phyloP scores from a whole-genome alignment of 176 grass and related monocot genomes.

The Carex scoparia region DNA sequence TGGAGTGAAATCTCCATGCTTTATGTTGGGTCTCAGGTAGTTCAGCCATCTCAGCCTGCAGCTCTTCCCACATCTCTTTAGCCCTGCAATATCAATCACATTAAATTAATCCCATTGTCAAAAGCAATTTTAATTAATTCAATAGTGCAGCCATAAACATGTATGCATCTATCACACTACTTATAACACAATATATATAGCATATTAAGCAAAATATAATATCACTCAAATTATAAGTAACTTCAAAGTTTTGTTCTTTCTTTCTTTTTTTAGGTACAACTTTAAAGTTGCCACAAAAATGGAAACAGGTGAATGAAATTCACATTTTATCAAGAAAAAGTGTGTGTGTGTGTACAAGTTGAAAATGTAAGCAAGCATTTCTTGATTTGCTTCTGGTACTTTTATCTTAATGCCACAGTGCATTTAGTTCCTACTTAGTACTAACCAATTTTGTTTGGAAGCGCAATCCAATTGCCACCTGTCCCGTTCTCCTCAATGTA shows the following conservation, averaged over 20 bases:
- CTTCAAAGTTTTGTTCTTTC: neutral
- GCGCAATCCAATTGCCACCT: slow-evolving; percentile 84
- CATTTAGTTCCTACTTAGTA: neutral
- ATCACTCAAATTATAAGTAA: neutral
- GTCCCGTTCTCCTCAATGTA: slow-evolving; percentile 84
- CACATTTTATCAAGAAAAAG: too few species aligned
- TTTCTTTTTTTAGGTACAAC: too few species aligned
- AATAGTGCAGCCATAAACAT: neutral
- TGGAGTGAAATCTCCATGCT: slow-evolving; percentile 84
- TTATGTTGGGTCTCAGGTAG: slow-evolving; percentile 82
- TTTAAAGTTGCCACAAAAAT: too few species aligned
- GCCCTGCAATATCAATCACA: slow-evolving; percentile 39
- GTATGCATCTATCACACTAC: neutral
- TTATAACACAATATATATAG: neutral
- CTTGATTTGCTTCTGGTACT: neutral
- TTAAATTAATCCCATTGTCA: neutral
- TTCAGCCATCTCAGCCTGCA: slow-evolving; percentile 83
- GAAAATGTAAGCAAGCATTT: neutral
- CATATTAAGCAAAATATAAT: slow-evolving; percentile 1
- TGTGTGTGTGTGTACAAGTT: neutral
- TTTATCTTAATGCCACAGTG: neutral
- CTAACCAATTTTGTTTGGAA: slow-evolving; percentile 81
- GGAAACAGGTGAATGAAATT: too few species aligned
- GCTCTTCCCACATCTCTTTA: slow-evolving; percentile 74
- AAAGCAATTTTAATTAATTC: neutral